Percentiles rank a stretch among this genome's conserved stretches.
These are phyloP conservation scores for Chrysoporthe austroafricana DNA, from an alignment of 2,329 filamentous ascomycete species.

Conservation along the genomic window DNA sequence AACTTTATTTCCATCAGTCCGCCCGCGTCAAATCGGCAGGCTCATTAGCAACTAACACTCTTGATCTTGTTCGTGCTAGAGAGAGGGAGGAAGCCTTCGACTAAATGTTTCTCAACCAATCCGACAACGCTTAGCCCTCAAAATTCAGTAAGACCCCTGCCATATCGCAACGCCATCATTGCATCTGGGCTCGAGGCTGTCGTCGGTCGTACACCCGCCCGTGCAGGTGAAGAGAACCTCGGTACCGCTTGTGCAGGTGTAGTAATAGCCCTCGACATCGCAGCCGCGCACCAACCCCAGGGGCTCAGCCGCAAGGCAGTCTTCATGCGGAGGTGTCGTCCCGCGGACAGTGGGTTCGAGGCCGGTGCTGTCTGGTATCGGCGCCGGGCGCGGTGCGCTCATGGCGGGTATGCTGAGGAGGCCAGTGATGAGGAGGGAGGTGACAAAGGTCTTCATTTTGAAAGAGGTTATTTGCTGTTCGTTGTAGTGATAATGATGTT, in stretches of 20 bases:
- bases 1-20: neutral
- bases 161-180: neutral
- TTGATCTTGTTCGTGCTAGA: too few relatives aligned
- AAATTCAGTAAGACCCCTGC: neutral
- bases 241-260: slow-evolving; percentile 1
- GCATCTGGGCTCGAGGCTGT: neutral
- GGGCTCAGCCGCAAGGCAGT: neutral
- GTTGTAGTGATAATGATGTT: neutral
- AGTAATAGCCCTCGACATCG: neutral
- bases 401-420: neutral
- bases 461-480: neutral
- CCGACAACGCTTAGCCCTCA: neutral
- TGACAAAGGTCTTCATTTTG: neutral
- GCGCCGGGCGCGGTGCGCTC: neutral
- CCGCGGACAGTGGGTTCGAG: neutral
- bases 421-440: neutral
- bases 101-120: too few relatives aligned
- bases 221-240: slow-evolving; percentile 6
- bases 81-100: too few relatives aligned
- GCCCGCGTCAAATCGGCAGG: neutral
- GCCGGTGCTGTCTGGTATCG: neutral
- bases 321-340: neutral
- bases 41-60: neutral
- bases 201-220: neutral
- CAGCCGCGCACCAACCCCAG: slow-evolving; percentile 1